phyloP scores from a whole-genome alignment of 2,329 filamentous ascomycete genomes.

The Sarocladium strictum region DNA sequence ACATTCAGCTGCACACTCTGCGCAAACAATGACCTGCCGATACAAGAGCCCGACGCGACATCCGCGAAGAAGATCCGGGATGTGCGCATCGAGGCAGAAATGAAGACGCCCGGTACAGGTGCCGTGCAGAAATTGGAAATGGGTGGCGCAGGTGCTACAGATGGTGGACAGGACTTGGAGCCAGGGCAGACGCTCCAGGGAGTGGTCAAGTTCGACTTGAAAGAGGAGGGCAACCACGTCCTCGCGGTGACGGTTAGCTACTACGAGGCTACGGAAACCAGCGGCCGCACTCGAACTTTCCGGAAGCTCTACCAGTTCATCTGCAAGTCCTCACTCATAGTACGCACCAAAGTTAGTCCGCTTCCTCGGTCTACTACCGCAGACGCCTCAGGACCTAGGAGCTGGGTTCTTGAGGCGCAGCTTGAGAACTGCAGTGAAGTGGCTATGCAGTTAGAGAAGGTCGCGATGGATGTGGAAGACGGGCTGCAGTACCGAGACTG shows the following conservation, averaged over 20 bases:
- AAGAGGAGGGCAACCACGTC: conserved; percentile 91
- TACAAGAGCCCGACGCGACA: conserved; percentile 1
- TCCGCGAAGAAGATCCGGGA: conserved; percentile 56
- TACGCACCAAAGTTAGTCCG: conserved; percentile 79
- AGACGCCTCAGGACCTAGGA: conserved; percentile 10
- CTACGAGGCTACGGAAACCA: conserved; percentile 73
- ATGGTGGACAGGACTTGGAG: conserved; percentile 40
- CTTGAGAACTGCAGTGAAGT: conserved; percentile 90
- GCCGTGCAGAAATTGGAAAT: conserved; percentile 61
- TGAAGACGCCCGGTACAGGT: conserved; percentile 73
- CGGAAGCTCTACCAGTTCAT: conserved; percentile 96
- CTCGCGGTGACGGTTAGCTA: conserved; percentile 91
- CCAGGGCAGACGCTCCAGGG: conserved; percentile 68
- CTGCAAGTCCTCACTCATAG: conserved; percentile 82
- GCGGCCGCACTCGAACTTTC: conserved; percentile 74
- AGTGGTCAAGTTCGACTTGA: conserved; percentile 79
- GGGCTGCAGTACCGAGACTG: conserved; percentile 47
- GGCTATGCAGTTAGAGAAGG: conserved; percentile 68
- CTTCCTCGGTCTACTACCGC: conserved; percentile 30
- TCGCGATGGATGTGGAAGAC: conserved; percentile 46
- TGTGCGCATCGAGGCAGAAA: conserved; percentile 81
- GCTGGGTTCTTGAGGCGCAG: conserved; percentile 85
- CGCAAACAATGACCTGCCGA: conserved; percentile 73
- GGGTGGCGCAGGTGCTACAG: conserved; percentile 13
- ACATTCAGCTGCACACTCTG: conserved; percentile 91